phyloP scores from a whole-genome alignment of 345 rosid species.

The Arabis hirsuta region DNA sequence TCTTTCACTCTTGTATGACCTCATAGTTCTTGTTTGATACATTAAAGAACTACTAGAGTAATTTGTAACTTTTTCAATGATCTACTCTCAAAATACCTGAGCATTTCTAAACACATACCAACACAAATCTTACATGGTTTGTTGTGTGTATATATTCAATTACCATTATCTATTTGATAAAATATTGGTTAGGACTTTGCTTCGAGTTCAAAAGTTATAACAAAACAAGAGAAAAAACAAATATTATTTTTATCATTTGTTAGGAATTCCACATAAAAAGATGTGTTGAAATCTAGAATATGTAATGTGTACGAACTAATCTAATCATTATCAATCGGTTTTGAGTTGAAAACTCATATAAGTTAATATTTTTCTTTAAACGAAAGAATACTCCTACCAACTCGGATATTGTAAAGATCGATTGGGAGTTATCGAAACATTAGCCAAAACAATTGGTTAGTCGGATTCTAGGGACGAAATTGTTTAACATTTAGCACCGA shows the following conservation, averaged over 20 bases:
- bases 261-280: no score
- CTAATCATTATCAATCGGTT: no score
- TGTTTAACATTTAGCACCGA: slow-evolving; percentile 31
- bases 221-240: neutral
- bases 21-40: slow-evolving; percentile 12
- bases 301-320: no score
- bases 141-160: neutral
- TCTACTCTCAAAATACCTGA: slow-evolving; percentile 10
- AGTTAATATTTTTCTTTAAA: neutral
- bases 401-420: neutral
- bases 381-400: no score
- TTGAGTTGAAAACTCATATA: no score
- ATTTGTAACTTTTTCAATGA: neutral
- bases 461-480: slow-evolving; percentile 3
- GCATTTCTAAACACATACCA: neutral
- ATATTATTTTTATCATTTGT: no score
- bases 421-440: neutral
- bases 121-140: neutral
- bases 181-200: neutral
- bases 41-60: neutral
- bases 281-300: no score
- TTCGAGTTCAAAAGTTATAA: neutral
- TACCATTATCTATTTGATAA: neutral
- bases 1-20: neutral
- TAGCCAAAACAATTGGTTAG: neutral